A percentile compares a stretch with the other conserved stretches of the same genome.
These are phyloP conservation scores for Diaporthe nobilis DNA, from an alignment of 2,329 filamentous ascomycete genomes.

Conservation along the genomic window DNA sequence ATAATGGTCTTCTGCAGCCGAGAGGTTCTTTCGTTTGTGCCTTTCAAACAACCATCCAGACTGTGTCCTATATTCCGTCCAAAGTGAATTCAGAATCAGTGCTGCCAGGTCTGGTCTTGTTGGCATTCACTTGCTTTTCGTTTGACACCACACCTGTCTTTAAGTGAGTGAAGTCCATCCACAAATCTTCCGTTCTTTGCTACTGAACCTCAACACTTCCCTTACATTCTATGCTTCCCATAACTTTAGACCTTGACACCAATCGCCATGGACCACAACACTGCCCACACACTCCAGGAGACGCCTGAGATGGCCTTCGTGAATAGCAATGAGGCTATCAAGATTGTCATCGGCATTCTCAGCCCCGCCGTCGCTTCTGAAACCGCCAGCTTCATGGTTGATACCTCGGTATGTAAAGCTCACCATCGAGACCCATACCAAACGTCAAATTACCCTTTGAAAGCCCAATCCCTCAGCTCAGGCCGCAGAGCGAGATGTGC, in stretches of 20 bases:
- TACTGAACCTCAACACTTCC: neutral
- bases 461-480: neutral
- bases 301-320: neutral
- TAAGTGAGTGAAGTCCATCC: neutral
- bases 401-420: neutral
- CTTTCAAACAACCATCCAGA: neutral
- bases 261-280: neutral
- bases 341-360: neutral
- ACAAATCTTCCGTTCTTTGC: neutral
- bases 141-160: neutral
- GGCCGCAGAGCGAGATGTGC: rapidly evolving
- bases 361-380: neutral
- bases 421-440: neutral
- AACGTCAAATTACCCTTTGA: neutral
- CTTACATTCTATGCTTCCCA: neutral
- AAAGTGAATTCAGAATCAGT: neutral
- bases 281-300: neutral
- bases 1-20: rapidly evolving
- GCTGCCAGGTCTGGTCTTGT: too few species aligned
- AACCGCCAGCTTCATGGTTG: neutral
- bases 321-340: neutral
- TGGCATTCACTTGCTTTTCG: neutral
- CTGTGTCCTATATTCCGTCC: too few species aligned
- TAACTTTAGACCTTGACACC: too few species aligned
- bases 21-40: neutral